phyloP scores from a whole-genome alignment of 1,284 basidiomycete species.

The Trichosporon sp. region DNA sequence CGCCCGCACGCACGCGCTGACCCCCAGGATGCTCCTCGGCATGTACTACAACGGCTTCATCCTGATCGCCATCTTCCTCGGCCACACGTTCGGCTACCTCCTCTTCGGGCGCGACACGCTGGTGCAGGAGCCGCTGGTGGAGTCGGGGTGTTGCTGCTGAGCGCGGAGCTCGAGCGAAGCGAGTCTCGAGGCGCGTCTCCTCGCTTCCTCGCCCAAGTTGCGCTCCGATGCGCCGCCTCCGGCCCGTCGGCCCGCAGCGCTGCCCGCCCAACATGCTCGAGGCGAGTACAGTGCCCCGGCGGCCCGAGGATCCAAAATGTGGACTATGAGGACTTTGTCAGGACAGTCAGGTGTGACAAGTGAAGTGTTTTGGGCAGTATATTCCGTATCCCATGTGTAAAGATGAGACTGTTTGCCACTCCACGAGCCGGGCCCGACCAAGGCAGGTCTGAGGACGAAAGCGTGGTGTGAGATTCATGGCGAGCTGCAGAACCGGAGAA shows the following conservation, averaged over 20 bases:
- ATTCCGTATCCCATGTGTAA: not conserved
- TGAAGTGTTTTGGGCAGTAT: not conserved
- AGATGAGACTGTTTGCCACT: not conserved
- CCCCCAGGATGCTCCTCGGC: conserved; percentile 23
- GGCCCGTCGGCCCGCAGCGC: too few species aligned
- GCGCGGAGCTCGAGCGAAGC: not conserved
- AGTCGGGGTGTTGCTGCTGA: conserved; percentile 3
- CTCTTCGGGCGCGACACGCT: conserved; percentile 40
- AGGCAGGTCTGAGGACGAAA: too few species aligned
- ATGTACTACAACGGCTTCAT: conserved; percentile 52
- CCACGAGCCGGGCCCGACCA: too few species aligned
- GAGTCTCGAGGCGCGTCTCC: not conserved
- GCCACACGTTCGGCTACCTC: conserved; percentile 41
- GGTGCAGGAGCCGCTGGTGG: not conserved
- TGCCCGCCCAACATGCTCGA: too few species aligned
- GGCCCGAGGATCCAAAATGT: too few species aligned
- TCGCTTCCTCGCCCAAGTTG: too few species aligned
- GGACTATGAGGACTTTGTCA: not conserved
- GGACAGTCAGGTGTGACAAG: not conserved
- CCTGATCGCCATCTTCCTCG: conserved; percentile 48
- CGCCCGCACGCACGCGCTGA: not conserved
- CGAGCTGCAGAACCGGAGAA: too few species aligned
- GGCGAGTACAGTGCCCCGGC: too few species aligned
- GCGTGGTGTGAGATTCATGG: too few species aligned
- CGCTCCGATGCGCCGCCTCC: too few species aligned